phyloP scores from a whole-genome alignment of 805 yeast species.

The Metschnikowia henanensis region DNA sequence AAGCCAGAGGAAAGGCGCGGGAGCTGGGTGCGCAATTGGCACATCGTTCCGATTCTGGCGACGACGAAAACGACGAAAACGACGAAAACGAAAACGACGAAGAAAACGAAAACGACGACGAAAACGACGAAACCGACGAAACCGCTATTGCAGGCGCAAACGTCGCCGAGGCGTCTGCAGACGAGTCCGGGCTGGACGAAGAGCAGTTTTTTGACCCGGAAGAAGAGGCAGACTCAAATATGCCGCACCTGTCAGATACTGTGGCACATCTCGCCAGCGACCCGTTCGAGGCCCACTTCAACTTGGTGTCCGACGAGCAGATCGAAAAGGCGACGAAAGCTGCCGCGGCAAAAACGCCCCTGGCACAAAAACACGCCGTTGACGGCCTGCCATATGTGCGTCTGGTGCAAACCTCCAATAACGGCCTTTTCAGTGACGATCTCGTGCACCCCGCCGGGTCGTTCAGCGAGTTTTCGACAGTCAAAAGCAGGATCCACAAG shows the following conservation, averaged over 20 bases:
- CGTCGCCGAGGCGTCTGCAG: constrained; percentile 19
- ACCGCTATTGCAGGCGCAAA: constrained; percentile 32
- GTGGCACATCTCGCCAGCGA: constrained; percentile 42
- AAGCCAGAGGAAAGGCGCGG: no score
- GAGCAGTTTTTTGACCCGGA: constrained; percentile 15
- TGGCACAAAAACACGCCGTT: constrained; percentile 19
- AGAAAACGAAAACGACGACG: background rate
- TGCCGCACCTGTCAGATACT: background rate
- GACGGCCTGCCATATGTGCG: constrained; percentile 27
- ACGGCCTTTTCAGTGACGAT: constrained; percentile 18
- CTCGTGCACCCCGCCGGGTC: constrained; percentile 15
- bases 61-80: no score
- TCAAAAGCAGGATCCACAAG: constrained; percentile 30
- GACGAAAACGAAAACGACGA: no score
- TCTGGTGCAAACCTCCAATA: constrained; percentile 36
- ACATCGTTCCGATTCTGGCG: no score
- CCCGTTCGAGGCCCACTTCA: constrained; percentile 79
- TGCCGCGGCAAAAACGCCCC: constrained; percentile 29
- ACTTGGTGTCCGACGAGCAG: constrained; percentile 43
- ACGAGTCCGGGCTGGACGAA: constrained; percentile 19
- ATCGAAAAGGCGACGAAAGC: constrained; percentile 28
- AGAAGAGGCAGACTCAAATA: background rate
- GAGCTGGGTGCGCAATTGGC: constrained; percentile 21
- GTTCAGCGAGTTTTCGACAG: constrained; percentile 11
- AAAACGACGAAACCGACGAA: constrained; percentile 6